A percentile compares a stretch with the other conserved stretches of the same genome.
Evolutionary conservation across 768 basidiomycete genomes (phyloP).

Genomic region (Xerocomellus dryophilus): DNA sequence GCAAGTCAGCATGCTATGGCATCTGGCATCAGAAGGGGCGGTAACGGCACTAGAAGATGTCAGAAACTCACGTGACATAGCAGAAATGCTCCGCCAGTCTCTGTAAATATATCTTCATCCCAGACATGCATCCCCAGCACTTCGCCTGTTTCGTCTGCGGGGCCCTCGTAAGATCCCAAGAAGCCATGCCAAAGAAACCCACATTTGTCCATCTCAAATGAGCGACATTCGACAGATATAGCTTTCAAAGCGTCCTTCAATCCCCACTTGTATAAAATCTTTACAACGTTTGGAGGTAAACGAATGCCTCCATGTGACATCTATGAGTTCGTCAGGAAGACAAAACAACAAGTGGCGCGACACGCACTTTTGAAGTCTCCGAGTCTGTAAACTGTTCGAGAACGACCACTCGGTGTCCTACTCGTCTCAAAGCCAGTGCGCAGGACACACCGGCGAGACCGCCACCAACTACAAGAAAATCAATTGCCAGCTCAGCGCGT

Average conservation of each 20-base stretch:
- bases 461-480: slow-evolving; percentile 49
- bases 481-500: slow-evolving; percentile 20
- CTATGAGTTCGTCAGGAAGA: slow-evolving; percentile 19
- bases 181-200: slow-evolving; percentile 3
- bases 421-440: slow-evolving; percentile 51
- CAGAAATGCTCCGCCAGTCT: slow-evolving; percentile 49
- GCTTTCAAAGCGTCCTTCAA: slow-evolving; percentile 42
- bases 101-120: slow-evolving; percentile 45
- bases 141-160: slow-evolving; percentile 43
- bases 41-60: not conserved
- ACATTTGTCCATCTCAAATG: slow-evolving; percentile 29
- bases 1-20: slow-evolving; percentile 50
- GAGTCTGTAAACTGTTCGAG: slow-evolving; percentile 48
- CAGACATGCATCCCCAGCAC: slow-evolving; percentile 45
- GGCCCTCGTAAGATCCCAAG: slow-evolving; percentile 5
- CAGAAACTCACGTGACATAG: slow-evolving; percentile 43
- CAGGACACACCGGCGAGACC: slow-evolving; percentile 55
- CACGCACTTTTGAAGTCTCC: slow-evolving; percentile 34
- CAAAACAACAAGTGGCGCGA: not conserved
- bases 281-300: slow-evolving; percentile 58
- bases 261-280: slow-evolving; percentile 55
- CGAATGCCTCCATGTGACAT: slow-evolving; percentile 40
- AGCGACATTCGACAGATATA: slow-evolving; percentile 25
- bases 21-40: slow-evolving; percentile 1
- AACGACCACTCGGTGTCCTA: slow-evolving; percentile 59